Percentiles rank a stretch among this genome's conserved stretches.
phyloP scores from a whole-genome alignment of 345 rosid species.

The Lagerstroemia speciosa region DNA sequence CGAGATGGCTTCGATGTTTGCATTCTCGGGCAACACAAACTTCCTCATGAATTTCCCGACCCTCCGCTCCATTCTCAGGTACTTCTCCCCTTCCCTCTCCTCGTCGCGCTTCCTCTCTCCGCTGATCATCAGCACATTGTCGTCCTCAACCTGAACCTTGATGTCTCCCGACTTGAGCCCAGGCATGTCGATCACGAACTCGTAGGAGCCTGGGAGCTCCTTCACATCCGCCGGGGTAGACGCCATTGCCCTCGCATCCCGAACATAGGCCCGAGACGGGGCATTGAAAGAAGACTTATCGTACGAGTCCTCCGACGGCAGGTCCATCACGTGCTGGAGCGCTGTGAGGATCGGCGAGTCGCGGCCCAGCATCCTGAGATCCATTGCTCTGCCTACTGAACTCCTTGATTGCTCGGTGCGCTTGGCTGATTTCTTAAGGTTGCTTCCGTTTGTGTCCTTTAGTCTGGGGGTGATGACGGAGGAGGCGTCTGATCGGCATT shows the following conservation, averaged over 20 bases:
- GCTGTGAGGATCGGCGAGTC: too few relatives aligned
- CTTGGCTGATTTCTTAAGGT: too few relatives aligned
- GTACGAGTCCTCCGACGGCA: too few relatives aligned
- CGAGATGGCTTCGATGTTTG: conserved; percentile 44
- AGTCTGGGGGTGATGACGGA: too few relatives aligned
- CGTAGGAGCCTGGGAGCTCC: conserved; percentile 45
- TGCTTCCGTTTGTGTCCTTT: too few relatives aligned
- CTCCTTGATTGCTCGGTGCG: too few relatives aligned
- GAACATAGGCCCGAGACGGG: conserved; percentile 42
- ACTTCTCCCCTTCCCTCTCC: conserved; percentile 36
- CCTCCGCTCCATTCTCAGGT: conserved; percentile 77
- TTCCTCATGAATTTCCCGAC: conserved; percentile 79
- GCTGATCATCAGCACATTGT: conserved; percentile 48
- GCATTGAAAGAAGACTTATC: conserved; percentile 12
- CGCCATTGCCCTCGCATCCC: conserved; percentile 76
- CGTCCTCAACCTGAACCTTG: conserved; percentile 66
- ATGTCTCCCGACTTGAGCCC: conserved; percentile 62
- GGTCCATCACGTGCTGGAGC: too few relatives aligned
- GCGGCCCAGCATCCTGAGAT: too few relatives aligned
- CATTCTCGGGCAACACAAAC: conserved; percentile 66
- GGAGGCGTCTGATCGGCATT: too few relatives aligned
- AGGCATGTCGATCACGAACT: conserved; percentile 71
- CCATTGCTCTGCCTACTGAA: too few relatives aligned
- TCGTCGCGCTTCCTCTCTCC: conserved; percentile 50
- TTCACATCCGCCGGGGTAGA: conserved; percentile 71